Percentiles rank a stretch among this genome's conserved stretches.
Evolutionary conservation across 768 basidiomycete species (phyloP).

Genomic region (Termitomyces sp.): DNA sequence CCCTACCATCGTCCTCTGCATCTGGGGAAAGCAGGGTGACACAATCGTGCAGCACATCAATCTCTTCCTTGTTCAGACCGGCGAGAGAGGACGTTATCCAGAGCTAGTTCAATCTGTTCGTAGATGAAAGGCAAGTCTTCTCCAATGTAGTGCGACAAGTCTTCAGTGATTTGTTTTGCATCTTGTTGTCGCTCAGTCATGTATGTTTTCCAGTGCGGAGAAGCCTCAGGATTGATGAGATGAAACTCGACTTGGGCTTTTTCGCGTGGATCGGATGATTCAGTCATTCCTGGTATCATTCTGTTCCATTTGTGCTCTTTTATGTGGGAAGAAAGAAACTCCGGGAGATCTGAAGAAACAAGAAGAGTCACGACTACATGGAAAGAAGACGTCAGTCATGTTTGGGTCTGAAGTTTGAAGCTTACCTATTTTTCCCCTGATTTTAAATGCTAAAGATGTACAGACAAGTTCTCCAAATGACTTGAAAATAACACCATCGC

Average conservation of each 20-base stretch:
- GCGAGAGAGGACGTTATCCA: neutral
- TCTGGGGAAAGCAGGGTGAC: no score
- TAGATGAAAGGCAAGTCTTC: neutral
- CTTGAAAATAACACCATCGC: conserved; percentile 4
- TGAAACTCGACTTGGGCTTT: conserved; percentile 1
- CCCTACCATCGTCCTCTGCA: no score
- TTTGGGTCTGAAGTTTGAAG: neutral
- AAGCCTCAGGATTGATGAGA: neutral
- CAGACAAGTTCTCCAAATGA: neutral
- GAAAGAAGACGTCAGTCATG: neutral
- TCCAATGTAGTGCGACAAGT: neutral
- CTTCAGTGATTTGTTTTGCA: neutral
- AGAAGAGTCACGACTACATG: neutral
- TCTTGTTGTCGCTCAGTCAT: neutral
- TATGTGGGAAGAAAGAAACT: no score
- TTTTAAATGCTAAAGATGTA: neutral
- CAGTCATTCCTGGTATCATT: neutral
- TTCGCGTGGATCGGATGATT: neutral
- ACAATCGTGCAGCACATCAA: no score
- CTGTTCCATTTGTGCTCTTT: conserved; percentile 2
- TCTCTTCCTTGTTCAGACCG: no score
- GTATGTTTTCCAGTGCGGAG: neutral
- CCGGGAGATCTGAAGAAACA: neutral
- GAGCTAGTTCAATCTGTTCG: neutral
- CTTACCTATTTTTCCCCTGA: neutral